Evolutionary conservation across 352 stramenopile genomes (phyloP), one percentile per base, ranked within the genome.

Genomic region (Phytophthora gonapodyides): DNA sequence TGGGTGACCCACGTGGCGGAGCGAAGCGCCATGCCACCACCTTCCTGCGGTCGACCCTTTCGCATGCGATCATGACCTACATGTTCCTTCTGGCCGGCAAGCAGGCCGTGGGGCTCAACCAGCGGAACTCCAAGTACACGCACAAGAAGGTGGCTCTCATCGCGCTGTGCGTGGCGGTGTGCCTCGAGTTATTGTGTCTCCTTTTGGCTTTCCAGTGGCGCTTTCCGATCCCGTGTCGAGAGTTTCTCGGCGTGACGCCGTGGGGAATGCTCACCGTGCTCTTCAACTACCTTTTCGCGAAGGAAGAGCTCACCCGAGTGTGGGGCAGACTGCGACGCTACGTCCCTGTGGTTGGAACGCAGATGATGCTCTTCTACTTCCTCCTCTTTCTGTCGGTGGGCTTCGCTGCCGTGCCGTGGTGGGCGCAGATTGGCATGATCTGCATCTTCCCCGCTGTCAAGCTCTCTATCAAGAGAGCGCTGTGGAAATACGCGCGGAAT

Each of bases 281-380:
- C 12, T 42, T 52, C 15, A 49, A 59, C 40, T 58, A 46, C 7
- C 2, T 65, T 2, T 44, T 65, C n/a, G 57, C 57, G 1, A 58
- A 54, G 33, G 19, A 52, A 10, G 41, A 59, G 11, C 16, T 65
- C 16, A 16, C 57, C 15, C 38, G 33, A 7, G 57, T 36, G 1
- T 35, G 44, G 15, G 5, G 33, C 15, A 8, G 40, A n/a, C 47
- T 69, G 9, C 30, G 19, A 7, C 35, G 16, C n/a, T 74, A 71
- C 12, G 10, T 61, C 9, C 61, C 55, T 3, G 50, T 67, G 1
- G 37, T 74, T 0, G 21, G 44, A 0, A 44, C 56, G 7, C 66
- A 71, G 21, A 21, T 65, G 17, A 15, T 49, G 21, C 30, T 70
- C 19, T 53, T 68, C 40, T 57, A 63, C 36, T 61, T 74, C 12